These are phyloP conservation scores for Penicillium griseofulvum DNA, from an alignment of 2,329 filamentous ascomycete species.

Conservation along the genomic window DNA sequence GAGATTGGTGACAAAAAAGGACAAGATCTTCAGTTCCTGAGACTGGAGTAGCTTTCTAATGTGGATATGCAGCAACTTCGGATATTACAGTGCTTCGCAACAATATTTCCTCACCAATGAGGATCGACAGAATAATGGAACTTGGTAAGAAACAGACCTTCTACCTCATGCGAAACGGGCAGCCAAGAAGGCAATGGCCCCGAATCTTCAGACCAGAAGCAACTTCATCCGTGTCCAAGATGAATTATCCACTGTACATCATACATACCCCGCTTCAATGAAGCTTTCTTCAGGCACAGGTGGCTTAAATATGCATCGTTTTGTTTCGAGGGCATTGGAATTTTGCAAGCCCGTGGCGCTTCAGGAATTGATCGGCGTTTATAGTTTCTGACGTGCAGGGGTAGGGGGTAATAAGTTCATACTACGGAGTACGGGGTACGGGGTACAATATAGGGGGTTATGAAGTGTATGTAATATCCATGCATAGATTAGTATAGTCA, in stretches of 20 bases:
- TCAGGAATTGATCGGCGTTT: slow-evolving; percentile 17
- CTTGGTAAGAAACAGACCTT: background rate
- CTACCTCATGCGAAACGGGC: slow-evolving; percentile 9
- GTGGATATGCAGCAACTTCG: background rate
- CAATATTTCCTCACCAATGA: background rate
- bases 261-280: background rate
- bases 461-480: background rate
- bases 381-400: background rate
- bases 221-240: background rate
- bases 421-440: background rate
- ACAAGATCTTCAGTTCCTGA: background rate
- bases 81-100: background rate
- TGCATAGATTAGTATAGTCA: background rate
- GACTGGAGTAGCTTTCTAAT: background rate
- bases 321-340: background rate
- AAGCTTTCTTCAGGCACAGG: slow-evolving; percentile 8
- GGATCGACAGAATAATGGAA: background rate
- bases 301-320: slow-evolving; percentile 3
- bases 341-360: slow-evolving; percentile 13
- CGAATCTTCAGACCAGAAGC: background rate
- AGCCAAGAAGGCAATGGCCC: background rate
- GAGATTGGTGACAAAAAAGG: slow-evolving; percentile 11
- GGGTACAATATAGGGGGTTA: background rate
- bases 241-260: background rate
- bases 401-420: background rate